These are phyloP conservation scores for Lasiodiplodia sp. DNA, from an alignment of 2,329 filamentous ascomycete species.

Conservation along the genomic window DNA sequence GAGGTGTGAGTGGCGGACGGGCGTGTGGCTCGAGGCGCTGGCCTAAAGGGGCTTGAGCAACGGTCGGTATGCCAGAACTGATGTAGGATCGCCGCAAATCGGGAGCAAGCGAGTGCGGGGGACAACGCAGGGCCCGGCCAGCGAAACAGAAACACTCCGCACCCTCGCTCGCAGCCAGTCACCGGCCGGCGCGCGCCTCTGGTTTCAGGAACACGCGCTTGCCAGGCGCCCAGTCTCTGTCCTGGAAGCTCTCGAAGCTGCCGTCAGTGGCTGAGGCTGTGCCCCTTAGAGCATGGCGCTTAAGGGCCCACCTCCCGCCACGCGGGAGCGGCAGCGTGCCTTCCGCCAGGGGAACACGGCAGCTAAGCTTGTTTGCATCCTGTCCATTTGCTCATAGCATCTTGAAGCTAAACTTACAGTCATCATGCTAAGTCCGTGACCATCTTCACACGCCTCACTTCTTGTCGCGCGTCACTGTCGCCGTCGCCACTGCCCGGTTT, in stretches of 20 bases:
- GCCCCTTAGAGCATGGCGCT: conserved; percentile 10
- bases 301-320: conserved; percentile 8
- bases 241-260: background rate
- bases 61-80: conserved; percentile 19
- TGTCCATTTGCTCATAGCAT: conserved; percentile 19
- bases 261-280: conserved; percentile 25
- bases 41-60: conserved; percentile 5
- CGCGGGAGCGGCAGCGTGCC: conserved; percentile 13
- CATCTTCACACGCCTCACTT: conserved; percentile 3
- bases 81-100: conserved; percentile 21
- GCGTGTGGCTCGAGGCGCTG: conserved; percentile 15
- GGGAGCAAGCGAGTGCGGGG: conserved; percentile 20
- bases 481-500: conserved; percentile 16
- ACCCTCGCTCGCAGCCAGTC: background rate
- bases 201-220: conserved; percentile 11
- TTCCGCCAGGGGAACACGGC: conserved; percentile 10
- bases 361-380: conserved; percentile 11
- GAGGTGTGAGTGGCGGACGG: conserved; percentile 4
- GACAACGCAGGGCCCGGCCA: conserved; percentile 21
- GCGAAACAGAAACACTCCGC: conserved; percentile 12
- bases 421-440: conserved; percentile 11
- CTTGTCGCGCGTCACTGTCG: background rate
- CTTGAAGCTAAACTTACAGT: background rate
- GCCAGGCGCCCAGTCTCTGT: conserved; percentile 1
- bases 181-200: conserved; percentile 12